Base-by-base conservation (phyloP, 345 rosid genomes). In the Microthlaspi erraticum region DNA sequence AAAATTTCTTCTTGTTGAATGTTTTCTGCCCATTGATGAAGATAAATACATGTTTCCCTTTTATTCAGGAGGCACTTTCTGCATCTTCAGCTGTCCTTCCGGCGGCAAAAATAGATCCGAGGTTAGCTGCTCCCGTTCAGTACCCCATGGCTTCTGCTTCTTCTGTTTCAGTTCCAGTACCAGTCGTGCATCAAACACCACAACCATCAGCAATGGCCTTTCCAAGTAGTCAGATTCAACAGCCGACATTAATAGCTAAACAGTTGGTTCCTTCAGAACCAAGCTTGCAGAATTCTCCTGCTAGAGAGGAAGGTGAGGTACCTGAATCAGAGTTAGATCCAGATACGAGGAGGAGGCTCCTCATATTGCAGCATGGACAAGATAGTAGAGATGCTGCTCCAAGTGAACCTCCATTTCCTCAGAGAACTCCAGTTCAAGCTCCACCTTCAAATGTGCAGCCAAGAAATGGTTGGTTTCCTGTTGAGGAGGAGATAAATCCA, bases 321-420 rank as follows among this genome's bases (percentile, higher is more conserved):
- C 98, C 96, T 39, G 98, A 90, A 81, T 92, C 99, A 57, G 99
- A 95, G 78, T 72, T 95, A 76, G 99, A 95, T 84, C 99, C 98
- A 33, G 92, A 90, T 81, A 92, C 97, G 19, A 81, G 98, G 78
- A 88, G 99, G 86, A 77, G 96, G 78, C 97, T 95, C 71, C 97
- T 95, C 68, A 92, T 95, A 81, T 86, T 95, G 83, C 96, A 95
- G 75, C 96, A 95, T 53, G 99, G 99, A 72, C 93, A 90, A 82
- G 98, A 95, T 86, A 76, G 77, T 20, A 87, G 96, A 83, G 98
- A 92, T 60, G 80, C 76, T 68, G 64, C 79, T 48, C 81, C 93
- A 34, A 68, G 79, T 78, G 97, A 94, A 78, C 74, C 91, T 34
- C 61, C 88, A 37, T 82, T 85, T 85, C 87, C 97, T 61, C 83